Conservation (phyloP, 139 green algal genomes). For the Coccomyxa sp. region DNA sequence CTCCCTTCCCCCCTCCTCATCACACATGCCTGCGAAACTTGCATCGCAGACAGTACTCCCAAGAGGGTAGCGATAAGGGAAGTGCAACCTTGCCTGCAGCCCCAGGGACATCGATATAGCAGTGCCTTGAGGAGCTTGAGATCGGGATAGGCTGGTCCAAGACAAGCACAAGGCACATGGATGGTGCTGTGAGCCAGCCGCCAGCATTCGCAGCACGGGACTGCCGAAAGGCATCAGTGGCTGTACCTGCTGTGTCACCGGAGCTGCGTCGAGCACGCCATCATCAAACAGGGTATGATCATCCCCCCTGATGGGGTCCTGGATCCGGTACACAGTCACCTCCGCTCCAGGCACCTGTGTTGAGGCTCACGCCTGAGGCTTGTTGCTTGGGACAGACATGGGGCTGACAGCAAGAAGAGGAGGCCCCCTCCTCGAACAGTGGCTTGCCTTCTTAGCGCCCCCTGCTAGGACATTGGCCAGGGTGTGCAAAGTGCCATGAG, state of each 20-base stretch:
- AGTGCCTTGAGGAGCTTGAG: too few species aligned
- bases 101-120: too few species aligned
- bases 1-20: not conserved
- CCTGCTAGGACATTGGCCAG: constrained; percentile 37
- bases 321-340: constrained; percentile 25
- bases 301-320: constrained; percentile 27
- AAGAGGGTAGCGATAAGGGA: too few species aligned
- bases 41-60: too few species aligned
- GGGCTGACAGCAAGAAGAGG: not conserved
- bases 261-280: constrained; percentile 31
- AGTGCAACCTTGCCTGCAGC: too few species aligned
- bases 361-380: not conserved
- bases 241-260: constrained; percentile 15
- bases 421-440: not conserved
- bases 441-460: constrained; percentile 20
- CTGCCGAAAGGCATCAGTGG: too few species aligned
- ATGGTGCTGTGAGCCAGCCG: too few species aligned
- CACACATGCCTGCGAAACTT: not conserved
- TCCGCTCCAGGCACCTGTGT: constrained; percentile 25
- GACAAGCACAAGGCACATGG: too few species aligned
- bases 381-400: not conserved
- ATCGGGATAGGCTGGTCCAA: too few species aligned
- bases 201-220: too few species aligned
- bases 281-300: constrained; percentile 25
- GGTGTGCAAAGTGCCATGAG: constrained; percentile 22